Base-by-base conservation (phyloP, 345 rosid species). In the Mallotus nudiflorus region DNA sequence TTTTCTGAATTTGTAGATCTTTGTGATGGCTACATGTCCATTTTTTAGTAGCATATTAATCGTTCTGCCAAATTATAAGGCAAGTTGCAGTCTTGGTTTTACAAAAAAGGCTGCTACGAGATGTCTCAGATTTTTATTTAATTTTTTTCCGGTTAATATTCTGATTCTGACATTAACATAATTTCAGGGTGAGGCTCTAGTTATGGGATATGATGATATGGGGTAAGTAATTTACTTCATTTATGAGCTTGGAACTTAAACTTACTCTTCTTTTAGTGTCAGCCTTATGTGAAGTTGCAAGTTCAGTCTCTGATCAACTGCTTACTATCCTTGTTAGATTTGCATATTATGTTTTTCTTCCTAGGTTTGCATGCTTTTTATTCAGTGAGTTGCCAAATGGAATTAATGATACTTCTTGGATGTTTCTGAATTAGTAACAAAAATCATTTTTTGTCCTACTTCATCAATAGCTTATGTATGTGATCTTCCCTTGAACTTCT, bases 181-280 rank as follows among this genome's bases (percentile, higher is more conserved):
- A 66, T 70, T 85, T 76, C 91, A 93, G 98, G 98, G 98, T 11
- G 96, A 94, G 89, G 98, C 97, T 46, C 86, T 94, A 55, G 97
- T 94, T 66, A 90, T 91, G 98, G 98, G 98, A 80, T 94, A 94
- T 57, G 98, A 94, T 85, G 89, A 90, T 76, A 94, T 94, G 96
- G 98, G 97, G 97, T 91, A 76, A 81, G 96, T 78, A 66, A 24
- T 44, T 66, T 63, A 37, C 73, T 73, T 70, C 45, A 44, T 68
- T 63, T 28, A 40, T 4, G 45, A 52, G n/a, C 14, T 52, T 67
- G 35, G 45, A 35, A 31, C 2, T 0, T 1, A 29, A 57, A 31
- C 33, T 52, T 69, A 45, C 19, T 40, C 22, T 46, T 35, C 14
- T 39, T 68, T 68, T 39, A 56, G 46, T 33, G 2, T 55, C 53